Conservation (phyloP, 179 eudicot genomes). For the Kewa caespitosa region DNA sequence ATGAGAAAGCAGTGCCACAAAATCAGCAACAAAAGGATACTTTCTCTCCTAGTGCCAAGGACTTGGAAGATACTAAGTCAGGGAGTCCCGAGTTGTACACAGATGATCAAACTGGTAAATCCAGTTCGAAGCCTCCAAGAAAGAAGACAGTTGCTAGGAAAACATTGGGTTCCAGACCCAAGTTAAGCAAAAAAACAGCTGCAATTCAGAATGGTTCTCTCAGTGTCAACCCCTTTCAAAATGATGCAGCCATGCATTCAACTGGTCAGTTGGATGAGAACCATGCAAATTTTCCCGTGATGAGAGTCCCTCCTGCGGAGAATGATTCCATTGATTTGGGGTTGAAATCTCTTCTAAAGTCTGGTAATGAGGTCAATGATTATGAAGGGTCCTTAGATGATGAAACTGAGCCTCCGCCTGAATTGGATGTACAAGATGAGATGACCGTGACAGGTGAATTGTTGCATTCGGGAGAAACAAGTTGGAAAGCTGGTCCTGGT, state of each 20-base stretch:
- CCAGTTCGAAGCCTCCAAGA: slow-evolving; percentile 39
- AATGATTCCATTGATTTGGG: slow-evolving; percentile 21
- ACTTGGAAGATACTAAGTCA: slow-evolving; percentile 32
- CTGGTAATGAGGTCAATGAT: slow-evolving; percentile 16
- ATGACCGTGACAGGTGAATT: not conserved
- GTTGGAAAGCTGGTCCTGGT: slow-evolving; percentile 1
- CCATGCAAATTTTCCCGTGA: slow-evolving; percentile 12
- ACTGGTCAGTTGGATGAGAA: slow-evolving; percentile 24
- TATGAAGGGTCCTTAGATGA: slow-evolving; percentile 35
- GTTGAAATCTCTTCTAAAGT: slow-evolving; percentile 10
- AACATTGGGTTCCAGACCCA: slow-evolving; percentile 56
- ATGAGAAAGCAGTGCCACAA: slow-evolving; percentile 20
- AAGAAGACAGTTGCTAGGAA: slow-evolving; percentile 56
- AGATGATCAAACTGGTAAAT: slow-evolving; percentile 30
- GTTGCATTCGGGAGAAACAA: not conserved
- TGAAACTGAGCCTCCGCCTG: slow-evolving; percentile 42
- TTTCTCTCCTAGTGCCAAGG: slow-evolving; percentile 27
- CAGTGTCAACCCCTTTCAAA: slow-evolving; percentile 23
- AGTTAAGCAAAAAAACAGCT: slow-evolving; percentile 33
- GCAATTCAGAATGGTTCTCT: slow-evolving; percentile 42
- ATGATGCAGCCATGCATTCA: slow-evolving; percentile 22
- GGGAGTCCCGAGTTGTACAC: slow-evolving; percentile 24
- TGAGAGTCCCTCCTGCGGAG: slow-evolving; percentile 15
- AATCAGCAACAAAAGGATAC: slow-evolving; percentile 27
- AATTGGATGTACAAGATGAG: slow-evolving; percentile 13